Conservation (phyloP, 306 rosid species). For the Corylus americana region DNA sequence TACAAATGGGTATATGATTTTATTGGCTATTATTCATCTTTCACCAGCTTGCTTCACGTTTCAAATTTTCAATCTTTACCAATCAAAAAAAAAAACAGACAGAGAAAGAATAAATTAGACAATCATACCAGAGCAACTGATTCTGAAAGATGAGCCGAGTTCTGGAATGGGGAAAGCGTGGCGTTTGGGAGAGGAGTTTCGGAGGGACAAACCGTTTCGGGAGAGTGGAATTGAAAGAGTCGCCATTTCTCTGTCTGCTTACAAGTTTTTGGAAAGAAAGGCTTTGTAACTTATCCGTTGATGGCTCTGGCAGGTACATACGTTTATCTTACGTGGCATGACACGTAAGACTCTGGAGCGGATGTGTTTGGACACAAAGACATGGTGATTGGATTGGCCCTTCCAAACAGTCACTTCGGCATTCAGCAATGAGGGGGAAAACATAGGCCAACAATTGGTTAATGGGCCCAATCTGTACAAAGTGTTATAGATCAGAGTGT, state of each 20-base stretch:
- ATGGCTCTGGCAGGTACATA: background rate
- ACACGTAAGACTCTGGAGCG: constrained; percentile 39
- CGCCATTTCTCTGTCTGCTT: constrained; percentile 47
- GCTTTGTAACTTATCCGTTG: constrained; percentile 22
- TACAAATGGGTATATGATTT: background rate
- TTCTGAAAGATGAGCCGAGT: constrained; percentile 23
- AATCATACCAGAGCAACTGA: constrained; percentile 56
- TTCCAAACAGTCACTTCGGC: no score
- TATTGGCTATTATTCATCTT: background rate
- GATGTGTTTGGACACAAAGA: background rate
- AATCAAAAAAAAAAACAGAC: background rate
- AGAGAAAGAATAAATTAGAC: background rate
- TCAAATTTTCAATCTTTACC: background rate
- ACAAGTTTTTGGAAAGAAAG: background rate
- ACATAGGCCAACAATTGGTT: no score
- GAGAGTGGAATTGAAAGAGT: constrained; percentile 54
- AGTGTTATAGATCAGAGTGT: no score
- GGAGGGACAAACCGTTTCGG: constrained; percentile 38
- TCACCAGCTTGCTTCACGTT: background rate
- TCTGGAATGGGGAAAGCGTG: constrained; percentile 20
- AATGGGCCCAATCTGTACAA: no score
- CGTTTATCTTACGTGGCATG: constrained; percentile 46
- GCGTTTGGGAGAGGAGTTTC: constrained; percentile 40
- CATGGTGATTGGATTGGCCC: no score
- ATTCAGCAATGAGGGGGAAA: no score